A percentile compares a stretch with the other conserved stretches of the same genome.
These are phyloP conservation scores for Galerina sulciceps DNA, from an alignment of 768 basidiomycete species.

Conservation along the genomic window DNA sequence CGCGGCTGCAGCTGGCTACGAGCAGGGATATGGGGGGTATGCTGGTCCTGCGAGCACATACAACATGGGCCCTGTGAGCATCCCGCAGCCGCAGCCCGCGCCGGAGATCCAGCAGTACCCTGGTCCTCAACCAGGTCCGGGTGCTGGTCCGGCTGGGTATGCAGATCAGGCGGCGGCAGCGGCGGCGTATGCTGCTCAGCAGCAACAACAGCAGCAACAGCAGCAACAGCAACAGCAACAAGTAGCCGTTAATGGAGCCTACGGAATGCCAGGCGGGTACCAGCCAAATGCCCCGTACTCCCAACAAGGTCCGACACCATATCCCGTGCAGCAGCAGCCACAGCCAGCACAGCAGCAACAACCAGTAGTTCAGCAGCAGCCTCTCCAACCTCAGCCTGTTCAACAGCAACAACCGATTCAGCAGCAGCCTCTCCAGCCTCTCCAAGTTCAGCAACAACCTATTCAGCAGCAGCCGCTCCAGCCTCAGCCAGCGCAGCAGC, in stretches of 20 bases:
- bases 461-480: conserved; percentile 12
- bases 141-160: not conserved
- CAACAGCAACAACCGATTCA: conserved; percentile 14
- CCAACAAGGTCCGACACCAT: conserved; percentile 42
- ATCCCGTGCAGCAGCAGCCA: conserved; percentile 36
- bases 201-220: conserved; percentile 7
- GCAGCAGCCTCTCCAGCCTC: conserved; percentile 18
- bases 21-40: not conserved
- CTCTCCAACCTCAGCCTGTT: conserved; percentile 13
- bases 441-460: conserved; percentile 19
- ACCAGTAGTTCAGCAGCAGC: conserved; percentile 15
- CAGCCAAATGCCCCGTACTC: conserved; percentile 39
- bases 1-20: conserved; percentile 41
- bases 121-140: not conserved
- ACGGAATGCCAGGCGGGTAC: conserved; percentile 32
- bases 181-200: not conserved
- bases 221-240: conserved; percentile 25
- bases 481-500: conserved; percentile 15
- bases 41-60: not conserved
- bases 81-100: no score
- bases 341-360: conserved; percentile 20
- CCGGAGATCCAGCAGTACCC: no score
- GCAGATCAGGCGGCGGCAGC: not conserved
- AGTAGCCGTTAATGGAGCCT: conserved; percentile 27
- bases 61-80: no score